Evolutionary conservation across 2,329 filamentous ascomycete species (phyloP).

Genomic region (Lachnellula subtilissima): DNA sequence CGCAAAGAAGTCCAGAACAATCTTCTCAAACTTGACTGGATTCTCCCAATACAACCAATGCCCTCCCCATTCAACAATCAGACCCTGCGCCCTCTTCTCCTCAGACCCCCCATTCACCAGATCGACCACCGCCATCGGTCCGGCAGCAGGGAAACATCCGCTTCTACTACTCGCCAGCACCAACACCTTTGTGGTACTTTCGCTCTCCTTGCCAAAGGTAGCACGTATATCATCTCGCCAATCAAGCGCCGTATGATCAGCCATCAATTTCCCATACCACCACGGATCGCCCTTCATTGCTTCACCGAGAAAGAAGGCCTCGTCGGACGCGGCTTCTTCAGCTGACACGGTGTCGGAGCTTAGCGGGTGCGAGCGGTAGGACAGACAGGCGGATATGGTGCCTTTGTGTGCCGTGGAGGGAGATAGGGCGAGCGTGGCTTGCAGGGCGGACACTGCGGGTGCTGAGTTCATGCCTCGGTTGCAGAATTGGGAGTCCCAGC

Average conservation of each 20-base stretch:
- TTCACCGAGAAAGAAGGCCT: slow-evolving; percentile 27
- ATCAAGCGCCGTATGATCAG: slow-evolving; percentile 30
- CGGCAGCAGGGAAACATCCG: slow-evolving; percentile 30
- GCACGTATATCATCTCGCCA: slow-evolving; percentile 27
- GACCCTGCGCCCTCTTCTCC: slow-evolving; percentile 17
- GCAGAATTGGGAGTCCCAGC: slow-evolving; percentile 26
- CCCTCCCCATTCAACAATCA: slow-evolving; percentile 29
- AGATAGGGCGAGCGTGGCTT: slow-evolving; percentile 21
- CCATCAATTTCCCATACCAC: slow-evolving; percentile 31
- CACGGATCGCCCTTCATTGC: slow-evolving; percentile 27
- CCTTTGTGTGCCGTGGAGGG: slow-evolving; percentile 25
- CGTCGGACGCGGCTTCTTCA: slow-evolving; percentile 14
- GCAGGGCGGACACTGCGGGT: slow-evolving; percentile 22
- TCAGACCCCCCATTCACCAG: slow-evolving; percentile 20
- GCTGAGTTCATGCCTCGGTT: slow-evolving; percentile 30
- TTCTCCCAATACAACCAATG: slow-evolving; percentile 34
- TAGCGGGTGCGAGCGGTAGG: slow-evolving; percentile 24
- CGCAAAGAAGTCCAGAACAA: slow-evolving; percentile 23
- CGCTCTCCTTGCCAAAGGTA: slow-evolving; percentile 20
- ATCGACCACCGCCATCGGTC: slow-evolving; percentile 28
- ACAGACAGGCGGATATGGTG: slow-evolving; percentile 28
- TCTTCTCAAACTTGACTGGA: slow-evolving; percentile 22
- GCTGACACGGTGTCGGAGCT: slow-evolving; percentile 10
- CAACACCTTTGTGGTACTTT: slow-evolving; percentile 22
- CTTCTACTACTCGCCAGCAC: slow-evolving; percentile 30